Evolutionary conservation across 2,329 filamentous ascomycete species (phyloP).

Genomic region (Neonectria faginata): DNA sequence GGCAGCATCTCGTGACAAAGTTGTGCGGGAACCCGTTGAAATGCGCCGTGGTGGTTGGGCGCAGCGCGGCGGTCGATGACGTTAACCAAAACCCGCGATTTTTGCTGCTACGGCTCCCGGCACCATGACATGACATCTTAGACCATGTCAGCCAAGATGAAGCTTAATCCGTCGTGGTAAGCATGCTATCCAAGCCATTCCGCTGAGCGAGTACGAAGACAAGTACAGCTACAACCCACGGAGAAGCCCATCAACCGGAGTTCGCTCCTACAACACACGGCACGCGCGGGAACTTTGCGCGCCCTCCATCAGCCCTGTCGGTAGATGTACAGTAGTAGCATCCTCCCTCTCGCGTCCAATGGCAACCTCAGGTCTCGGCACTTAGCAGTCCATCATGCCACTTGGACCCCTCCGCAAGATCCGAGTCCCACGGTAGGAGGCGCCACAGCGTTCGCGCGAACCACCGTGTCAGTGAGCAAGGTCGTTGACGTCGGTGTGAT

Average conservation of each 20-base stretch:
- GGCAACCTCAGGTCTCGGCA: background rate
- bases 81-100: background rate
- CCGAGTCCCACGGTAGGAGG: background rate
- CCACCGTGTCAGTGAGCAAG: no score
- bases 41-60: background rate
- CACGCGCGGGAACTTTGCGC: slow-evolving; percentile 13
- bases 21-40: background rate
- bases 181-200: no score
- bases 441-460: background rate
- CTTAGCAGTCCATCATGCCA: slow-evolving; percentile 1
- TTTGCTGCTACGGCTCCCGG: no score
- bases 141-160: slow-evolving; percentile 12
- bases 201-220: background rate
- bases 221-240: background rate
- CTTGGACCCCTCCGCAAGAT: background rate
- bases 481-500: slow-evolving; percentile 42
- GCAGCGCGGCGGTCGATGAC: background rate
- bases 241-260: background rate
- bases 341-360: background rate
- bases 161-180: background rate
- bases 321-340: slow-evolving; percentile 5
- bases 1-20: slow-evolving; percentile 16
- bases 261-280: background rate
- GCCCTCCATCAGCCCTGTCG: slow-evolving; percentile 17
- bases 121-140: background rate